Evolutionary conservation across 2,329 filamentous ascomycete genomes (phyloP).

Genomic region (Teratosphaeria viscida): DNA sequence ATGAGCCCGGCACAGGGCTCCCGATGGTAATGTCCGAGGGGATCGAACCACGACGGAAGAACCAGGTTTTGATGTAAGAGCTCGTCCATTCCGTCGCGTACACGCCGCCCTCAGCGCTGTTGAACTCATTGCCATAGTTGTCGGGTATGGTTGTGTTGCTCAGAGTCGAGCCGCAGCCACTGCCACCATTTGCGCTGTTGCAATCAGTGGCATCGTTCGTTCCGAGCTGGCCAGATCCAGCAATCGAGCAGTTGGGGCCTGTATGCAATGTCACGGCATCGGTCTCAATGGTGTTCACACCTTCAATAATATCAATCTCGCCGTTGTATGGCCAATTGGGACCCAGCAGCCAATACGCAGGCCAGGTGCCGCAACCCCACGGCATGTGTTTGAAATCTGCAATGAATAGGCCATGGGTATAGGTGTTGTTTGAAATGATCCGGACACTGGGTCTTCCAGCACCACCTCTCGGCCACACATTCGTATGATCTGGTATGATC

Average conservation of each 20-base stretch:
- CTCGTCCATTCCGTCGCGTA: slow-evolving; percentile 28
- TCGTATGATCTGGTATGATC: slow-evolving; percentile 26
- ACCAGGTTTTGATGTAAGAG: slow-evolving; percentile 25
- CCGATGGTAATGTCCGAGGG: slow-evolving; percentile 32
- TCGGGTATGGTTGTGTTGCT: slow-evolving; percentile 24
- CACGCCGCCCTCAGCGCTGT: slow-evolving; percentile 23
- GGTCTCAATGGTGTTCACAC: slow-evolving; percentile 18
- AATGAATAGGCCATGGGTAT: slow-evolving; percentile 30
- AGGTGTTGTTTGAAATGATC: slow-evolving; percentile 27
- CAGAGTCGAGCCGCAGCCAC: slow-evolving; percentile 32
- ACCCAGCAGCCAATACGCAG: slow-evolving; percentile 32
- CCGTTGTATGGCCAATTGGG: slow-evolving; percentile 37
- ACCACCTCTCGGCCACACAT: slow-evolving; percentile 35
- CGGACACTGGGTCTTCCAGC: slow-evolving; percentile 29
- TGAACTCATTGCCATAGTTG: slow-evolving; percentile 24
- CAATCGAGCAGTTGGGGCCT: slow-evolving; percentile 20
- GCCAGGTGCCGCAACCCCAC: slow-evolving; percentile 30
- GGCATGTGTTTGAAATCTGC: slow-evolving; percentile 30
- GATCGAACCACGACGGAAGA: slow-evolving; percentile 24
- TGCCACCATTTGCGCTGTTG: slow-evolving; percentile 13
- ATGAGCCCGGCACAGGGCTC: slow-evolving; percentile 38
- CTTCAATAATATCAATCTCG: slow-evolving; percentile 31
- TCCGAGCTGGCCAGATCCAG: slow-evolving; percentile 21
- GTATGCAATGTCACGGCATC: slow-evolving; percentile 26
- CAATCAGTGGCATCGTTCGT: slow-evolving; percentile 20